Conservation (phyloP, 1,139 yeast species). For the Debaryomycetaceae sp. region DNA sequence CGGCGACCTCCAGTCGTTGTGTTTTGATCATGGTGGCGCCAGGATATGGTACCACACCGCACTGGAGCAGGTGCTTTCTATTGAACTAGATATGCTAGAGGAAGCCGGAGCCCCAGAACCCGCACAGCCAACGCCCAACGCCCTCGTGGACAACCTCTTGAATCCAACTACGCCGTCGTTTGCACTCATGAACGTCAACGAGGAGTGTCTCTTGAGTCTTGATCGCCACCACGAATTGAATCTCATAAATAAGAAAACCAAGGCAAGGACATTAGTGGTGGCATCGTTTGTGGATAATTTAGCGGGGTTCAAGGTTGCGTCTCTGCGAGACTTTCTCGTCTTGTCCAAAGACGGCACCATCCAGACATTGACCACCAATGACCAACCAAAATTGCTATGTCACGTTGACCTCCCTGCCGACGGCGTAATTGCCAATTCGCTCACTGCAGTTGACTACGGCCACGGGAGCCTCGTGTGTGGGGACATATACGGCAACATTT, state of each 20-base stretch:
- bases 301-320: constrained; percentile 32
- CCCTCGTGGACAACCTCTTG: background rate
- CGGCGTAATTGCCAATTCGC: constrained; percentile 23
- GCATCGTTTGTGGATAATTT: constrained; percentile 32
- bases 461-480: constrained; percentile 22
- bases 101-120: background rate
- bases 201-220: constrained; percentile 14
- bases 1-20: constrained; percentile 16
- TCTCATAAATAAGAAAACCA: constrained; percentile 15
- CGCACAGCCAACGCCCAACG: background rate
- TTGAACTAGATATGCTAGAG: constrained; percentile 14
- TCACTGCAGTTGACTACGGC: constrained; percentile 24
- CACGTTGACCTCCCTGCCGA: constrained; percentile 20
- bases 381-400: constrained; percentile 10
- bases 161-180: background rate
- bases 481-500: constrained; percentile 44
- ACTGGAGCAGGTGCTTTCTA: constrained; percentile 10
- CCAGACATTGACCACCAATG: constrained; percentile 17
- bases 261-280: constrained; percentile 18
- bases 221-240: constrained; percentile 29
- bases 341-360: constrained; percentile 42
- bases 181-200: background rate
- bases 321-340: constrained; percentile 24
- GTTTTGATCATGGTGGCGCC: constrained; percentile 20
- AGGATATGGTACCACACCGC: constrained; percentile 19